These are phyloP conservation scores for Blastobotrys buckinghamii DNA, from an alignment of 1,139 yeast species.

Conservation along the genomic window DNA sequence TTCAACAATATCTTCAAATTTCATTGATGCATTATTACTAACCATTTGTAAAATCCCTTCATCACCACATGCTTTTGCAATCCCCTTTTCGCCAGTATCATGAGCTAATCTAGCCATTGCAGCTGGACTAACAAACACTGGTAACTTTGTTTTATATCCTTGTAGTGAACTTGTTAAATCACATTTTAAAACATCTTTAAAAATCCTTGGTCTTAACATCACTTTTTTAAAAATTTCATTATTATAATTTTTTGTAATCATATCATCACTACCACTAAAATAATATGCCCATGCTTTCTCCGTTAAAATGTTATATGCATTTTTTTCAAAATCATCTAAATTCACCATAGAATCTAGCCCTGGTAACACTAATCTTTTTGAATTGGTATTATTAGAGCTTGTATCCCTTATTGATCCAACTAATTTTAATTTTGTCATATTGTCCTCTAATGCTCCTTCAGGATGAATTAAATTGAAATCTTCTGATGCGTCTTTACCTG, in stretches of 20 bases:
- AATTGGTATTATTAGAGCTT: background rate
- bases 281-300: slow-evolving; percentile 53
- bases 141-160: slow-evolving; percentile 49
- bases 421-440: slow-evolving; percentile 7
- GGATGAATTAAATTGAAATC: slow-evolving; percentile 55
- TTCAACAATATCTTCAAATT: slow-evolving; percentile 64
- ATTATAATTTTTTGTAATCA: slow-evolving; percentile 45
- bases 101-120: slow-evolving; percentile 79
- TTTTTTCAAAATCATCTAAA: slow-evolving; percentile 47
- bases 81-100: slow-evolving; percentile 60
- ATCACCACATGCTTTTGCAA: slow-evolving; percentile 65
- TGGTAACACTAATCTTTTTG: slow-evolving; percentile 29
- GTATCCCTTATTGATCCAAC: slow-evolving; percentile 8
- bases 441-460: slow-evolving; percentile 21
- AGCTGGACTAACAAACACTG: slow-evolving; percentile 74
- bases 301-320: slow-evolving; percentile 45
- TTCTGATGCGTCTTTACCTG: slow-evolving; percentile 56
- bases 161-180: slow-evolving; percentile 39
- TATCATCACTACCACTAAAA: slow-evolving; percentile 50
- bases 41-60: slow-evolving; percentile 74
- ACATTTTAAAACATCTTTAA: slow-evolving; percentile 42
- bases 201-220: slow-evolving; percentile 42
- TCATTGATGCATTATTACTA: slow-evolving; percentile 71
- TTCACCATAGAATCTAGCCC: slow-evolving; percentile 44
- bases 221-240: slow-evolving; percentile 43